These are phyloP conservation scores for Prototheca cutis DNA, from an alignment of 163 green algal genomes.

Conservation along the genomic window DNA sequence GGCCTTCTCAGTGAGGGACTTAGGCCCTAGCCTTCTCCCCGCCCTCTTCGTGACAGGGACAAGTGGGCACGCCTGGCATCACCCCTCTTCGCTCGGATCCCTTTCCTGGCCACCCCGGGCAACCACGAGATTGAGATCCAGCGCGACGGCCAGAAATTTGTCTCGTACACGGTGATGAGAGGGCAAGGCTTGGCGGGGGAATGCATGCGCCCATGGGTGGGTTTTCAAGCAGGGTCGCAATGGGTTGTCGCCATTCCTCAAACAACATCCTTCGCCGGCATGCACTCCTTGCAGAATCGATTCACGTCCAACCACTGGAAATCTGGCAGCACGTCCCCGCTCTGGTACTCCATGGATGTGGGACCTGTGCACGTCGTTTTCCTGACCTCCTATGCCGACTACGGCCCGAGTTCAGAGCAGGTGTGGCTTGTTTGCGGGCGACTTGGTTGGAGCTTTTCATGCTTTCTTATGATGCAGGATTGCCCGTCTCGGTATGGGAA, in stretches of 20 bases:
- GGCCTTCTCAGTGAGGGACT: too few species aligned
- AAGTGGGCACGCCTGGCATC: not conserved
- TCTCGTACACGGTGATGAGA: conserved; percentile 1
- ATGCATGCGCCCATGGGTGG: too few species aligned
- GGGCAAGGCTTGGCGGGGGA: too few species aligned
- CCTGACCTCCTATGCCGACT: conserved; percentile 48
- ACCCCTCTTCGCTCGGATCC: not conserved
- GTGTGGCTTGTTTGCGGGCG: too few species aligned
- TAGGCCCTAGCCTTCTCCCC: too few species aligned
- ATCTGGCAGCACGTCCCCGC: conserved; percentile 1
- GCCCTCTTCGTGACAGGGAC: too few species aligned
- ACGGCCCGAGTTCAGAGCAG: conserved; percentile 30
- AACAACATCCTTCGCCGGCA: too few species aligned
- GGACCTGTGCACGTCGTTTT: conserved; percentile 39
- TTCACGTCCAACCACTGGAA: not conserved
- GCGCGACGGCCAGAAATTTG: not conserved
- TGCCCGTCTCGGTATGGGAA: too few species aligned
- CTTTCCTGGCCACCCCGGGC: not conserved
- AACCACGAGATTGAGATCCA: conserved; percentile 11
- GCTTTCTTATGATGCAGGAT: too few species aligned
- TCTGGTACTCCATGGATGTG: conserved; percentile 28
- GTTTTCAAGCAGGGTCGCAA: too few species aligned
- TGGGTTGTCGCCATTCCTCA: too few species aligned
- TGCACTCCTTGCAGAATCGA: not conserved
- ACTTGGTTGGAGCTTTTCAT: too few species aligned